These are phyloP conservation scores for Picochlorum sp. DNA, from an alignment of 139 green algal species.

Conservation along the genomic window DNA sequence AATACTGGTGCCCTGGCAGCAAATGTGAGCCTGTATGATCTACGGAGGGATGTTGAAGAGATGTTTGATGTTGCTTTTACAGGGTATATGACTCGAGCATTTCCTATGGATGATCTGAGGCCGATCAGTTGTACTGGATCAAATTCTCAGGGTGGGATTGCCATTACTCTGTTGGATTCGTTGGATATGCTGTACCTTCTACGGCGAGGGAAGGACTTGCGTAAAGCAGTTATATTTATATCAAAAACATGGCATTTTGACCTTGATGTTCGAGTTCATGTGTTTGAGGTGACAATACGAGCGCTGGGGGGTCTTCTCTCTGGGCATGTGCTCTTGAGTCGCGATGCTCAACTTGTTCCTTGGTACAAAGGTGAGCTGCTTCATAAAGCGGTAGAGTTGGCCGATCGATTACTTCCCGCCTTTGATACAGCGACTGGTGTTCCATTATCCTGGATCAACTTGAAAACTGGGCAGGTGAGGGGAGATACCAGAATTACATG, in stretches of 20 bases:
- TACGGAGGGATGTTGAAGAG: conserved; percentile 10
- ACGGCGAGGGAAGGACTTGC: conserved; percentile 19
- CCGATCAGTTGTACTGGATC: conserved; percentile 61
- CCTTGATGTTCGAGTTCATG: conserved; percentile 40
- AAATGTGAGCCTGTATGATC: too few species aligned
- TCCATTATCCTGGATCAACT: conserved; percentile 63
- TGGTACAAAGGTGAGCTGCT: conserved; percentile 55
- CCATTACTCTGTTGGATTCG: conserved; percentile 71
- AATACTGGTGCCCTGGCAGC: too few species aligned
- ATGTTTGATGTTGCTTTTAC: conserved; percentile 64
- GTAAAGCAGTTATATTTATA: conserved; percentile 40
- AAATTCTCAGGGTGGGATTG: conserved; percentile 76
- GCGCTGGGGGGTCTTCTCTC: conserved; percentile 48
- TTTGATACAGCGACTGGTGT: conserved; percentile 73
- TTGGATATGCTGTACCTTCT: conserved; percentile 72
- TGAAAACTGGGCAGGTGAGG: conserved; percentile 37
- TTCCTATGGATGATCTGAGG: conserved; percentile 73
- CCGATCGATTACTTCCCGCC: conserved; percentile 63
- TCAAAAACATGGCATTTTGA: conserved; percentile 40
- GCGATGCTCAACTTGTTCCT: conserved; percentile 10
- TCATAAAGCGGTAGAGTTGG: conserved; percentile 48
- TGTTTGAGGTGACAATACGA: conserved; percentile 65
- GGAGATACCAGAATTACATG: conserved; percentile 58
- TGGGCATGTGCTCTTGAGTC: conserved; percentile 31
- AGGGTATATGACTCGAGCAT: conserved; percentile 67